phyloP scores from a whole-genome alignment of 345 rosid species.

The Nasturtium officinale region DNA sequence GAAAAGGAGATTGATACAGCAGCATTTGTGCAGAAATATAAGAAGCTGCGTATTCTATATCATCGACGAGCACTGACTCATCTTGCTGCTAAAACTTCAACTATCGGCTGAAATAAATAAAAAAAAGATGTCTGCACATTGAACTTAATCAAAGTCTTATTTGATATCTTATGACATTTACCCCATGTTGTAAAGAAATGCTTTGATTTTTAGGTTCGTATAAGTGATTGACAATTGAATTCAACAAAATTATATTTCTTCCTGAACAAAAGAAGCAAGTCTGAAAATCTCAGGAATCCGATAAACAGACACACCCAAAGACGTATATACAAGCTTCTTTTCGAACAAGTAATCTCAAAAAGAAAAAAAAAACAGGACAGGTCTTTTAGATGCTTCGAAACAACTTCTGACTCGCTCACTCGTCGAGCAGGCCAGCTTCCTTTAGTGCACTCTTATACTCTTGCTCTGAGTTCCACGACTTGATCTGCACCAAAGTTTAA shows the following conservation, averaged over 20 bases:
- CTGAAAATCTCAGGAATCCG: constrained; percentile 19
- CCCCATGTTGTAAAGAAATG: constrained; percentile 16
- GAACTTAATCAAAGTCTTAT: not conserved
- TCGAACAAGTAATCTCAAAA: not conserved
- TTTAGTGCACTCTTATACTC: constrained; percentile 41
- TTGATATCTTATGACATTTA: not conserved
- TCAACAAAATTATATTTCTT: constrained; percentile 11
- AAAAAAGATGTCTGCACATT: not conserved
- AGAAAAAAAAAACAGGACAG: not conserved
- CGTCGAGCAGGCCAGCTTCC: constrained; percentile 41
- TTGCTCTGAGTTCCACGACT: constrained; percentile 42
- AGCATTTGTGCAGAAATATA: constrained; percentile 72
- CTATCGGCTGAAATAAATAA: not conserved
- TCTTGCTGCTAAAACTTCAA: constrained; percentile 69
- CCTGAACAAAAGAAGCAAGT: not conserved
- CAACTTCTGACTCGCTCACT: constrained; percentile 4
- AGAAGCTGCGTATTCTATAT: constrained; percentile 71
- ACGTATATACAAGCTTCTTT: constrained; percentile 1
- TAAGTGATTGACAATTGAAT: constrained; percentile 6
- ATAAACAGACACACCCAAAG: not conserved
- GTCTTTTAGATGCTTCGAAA: not conserved
- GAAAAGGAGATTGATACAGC: constrained; percentile 64
- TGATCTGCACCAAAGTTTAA: constrained; percentile 22
- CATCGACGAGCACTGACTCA: constrained; percentile 79
- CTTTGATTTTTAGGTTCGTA: not conserved